Percentiles rank a stretch among this genome's conserved stretches.
Conservation (phyloP, 2,329 filamentous ascomycete genomes). For the Tolypocladium ophioglossoides region DNA sequence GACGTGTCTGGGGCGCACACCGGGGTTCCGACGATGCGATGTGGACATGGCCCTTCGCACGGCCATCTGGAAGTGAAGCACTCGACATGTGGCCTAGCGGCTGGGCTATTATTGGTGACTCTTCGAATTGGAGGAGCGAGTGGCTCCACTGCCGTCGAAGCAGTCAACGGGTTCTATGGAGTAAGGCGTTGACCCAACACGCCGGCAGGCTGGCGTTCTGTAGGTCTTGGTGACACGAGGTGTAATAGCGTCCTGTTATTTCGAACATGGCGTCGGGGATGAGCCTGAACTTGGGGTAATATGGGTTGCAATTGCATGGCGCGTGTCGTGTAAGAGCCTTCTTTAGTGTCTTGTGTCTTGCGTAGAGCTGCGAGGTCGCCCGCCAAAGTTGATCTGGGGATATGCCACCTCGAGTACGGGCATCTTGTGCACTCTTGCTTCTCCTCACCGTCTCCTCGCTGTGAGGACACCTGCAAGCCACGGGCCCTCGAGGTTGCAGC, state of each 20-base stretch:
- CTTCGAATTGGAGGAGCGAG: neutral
- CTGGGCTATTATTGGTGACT: neutral
- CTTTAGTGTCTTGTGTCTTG: neutral
- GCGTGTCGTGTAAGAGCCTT: neutral
- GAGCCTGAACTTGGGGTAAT: neutral
- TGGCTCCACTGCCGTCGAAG: too few species aligned
- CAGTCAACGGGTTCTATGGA: neutral
- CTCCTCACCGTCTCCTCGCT: neutral
- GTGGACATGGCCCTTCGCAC: constrained; percentile 3
- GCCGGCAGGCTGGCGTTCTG: neutral
- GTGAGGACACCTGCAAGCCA: too few species aligned
- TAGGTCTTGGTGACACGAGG: neutral
- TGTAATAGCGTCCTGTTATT: neutral
- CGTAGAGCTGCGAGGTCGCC: neutral
- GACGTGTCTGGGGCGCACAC: constrained; percentile 5
- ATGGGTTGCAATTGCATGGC: neutral
- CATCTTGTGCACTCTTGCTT: too few species aligned
- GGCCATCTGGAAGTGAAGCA: neutral
- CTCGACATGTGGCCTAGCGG: neutral
- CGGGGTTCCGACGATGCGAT: constrained; percentile 6
- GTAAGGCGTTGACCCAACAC: neutral
- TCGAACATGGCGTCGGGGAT: neutral
- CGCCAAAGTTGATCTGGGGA: too few species aligned
- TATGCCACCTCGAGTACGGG: too few species aligned
- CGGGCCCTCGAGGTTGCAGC: too few species aligned